Evolutionary conservation across 2,329 filamentous ascomycete genomes (phyloP).

Genomic region (Dothistroma septosporum): DNA sequence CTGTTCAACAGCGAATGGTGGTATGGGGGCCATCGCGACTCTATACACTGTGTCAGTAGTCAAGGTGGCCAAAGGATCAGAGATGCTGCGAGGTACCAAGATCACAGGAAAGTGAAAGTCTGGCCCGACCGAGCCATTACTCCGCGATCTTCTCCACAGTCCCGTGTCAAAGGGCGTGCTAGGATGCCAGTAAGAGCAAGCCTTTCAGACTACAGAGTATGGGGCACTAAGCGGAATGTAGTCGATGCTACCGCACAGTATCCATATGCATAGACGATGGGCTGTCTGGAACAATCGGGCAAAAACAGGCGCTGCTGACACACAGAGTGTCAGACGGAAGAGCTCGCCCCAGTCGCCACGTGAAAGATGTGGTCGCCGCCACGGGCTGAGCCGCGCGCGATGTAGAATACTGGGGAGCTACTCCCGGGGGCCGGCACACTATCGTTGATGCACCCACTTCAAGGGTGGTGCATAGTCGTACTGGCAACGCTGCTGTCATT

Average conservation of each 20-base stretch:
- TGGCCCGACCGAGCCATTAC: neutral
- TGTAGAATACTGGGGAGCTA: neutral
- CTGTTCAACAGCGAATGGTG: constrained; percentile 67
- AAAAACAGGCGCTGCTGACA: neutral
- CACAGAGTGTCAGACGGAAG: neutral
- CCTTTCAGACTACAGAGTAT: neutral
- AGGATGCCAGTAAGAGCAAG: too few relatives aligned
- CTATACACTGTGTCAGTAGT: neutral
- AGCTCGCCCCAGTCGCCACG: neutral
- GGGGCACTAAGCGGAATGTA: neutral
- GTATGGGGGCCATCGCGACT: constrained; percentile 23
- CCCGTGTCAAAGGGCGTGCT: neutral
- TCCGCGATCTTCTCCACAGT: neutral
- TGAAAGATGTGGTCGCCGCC: neutral
- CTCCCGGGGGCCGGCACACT: neutral
- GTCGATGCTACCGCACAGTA: neutral
- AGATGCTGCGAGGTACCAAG: neutral
- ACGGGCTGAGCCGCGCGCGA: neutral
- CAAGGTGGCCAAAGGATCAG: neutral
- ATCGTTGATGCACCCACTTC: neutral
- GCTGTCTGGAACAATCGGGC: neutral
- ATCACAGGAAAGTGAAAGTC: neutral
- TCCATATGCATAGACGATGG: neutral
- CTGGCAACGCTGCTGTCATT: neutral
- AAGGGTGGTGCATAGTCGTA: neutral